A percentile compares a stretch with the other conserved stretches of the same genome.
Conservation (phyloP, 768 basidiomycete genomes). For the Amanita polypyramis region DNA sequence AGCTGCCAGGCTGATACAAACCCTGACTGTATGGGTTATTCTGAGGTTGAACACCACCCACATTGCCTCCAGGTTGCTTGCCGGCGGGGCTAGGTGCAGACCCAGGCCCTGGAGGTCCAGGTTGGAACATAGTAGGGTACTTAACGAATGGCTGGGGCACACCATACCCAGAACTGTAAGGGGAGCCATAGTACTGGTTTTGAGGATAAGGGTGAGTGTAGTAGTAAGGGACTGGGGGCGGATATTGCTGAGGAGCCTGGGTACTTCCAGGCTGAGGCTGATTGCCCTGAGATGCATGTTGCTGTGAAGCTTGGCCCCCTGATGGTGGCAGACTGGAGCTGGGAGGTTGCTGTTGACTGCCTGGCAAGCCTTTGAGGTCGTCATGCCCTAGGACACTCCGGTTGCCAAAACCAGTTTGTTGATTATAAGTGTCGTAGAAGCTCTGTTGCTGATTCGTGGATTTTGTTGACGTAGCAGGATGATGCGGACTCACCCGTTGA, state of each 20-base stretch:
- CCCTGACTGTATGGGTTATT: constrained; percentile 53
- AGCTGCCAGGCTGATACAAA: constrained; percentile 48
- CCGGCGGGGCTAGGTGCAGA: constrained; percentile 52
- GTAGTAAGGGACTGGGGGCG: constrained; percentile 49
- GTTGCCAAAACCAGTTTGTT: constrained; percentile 52
- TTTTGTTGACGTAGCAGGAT: constrained; percentile 1
- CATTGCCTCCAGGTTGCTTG: constrained; percentile 53
- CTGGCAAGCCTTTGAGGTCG: constrained; percentile 62
- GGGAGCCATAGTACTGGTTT: constrained; percentile 66
- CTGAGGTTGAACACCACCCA: constrained; percentile 33
- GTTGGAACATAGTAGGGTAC: constrained; percentile 69
- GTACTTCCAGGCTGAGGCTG: constrained; percentile 52
- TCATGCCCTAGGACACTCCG: constrained; percentile 53
- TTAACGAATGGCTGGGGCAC: constrained; percentile 68
- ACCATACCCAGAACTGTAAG: constrained; percentile 45
- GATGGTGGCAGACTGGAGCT: constrained; percentile 40
- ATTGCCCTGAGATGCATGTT: constrained; percentile 38
- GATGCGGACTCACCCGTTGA: constrained; percentile 41
- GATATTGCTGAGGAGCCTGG: constrained; percentile 61
- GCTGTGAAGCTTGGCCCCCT: constrained; percentile 43
- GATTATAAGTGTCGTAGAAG: constrained; percentile 69
- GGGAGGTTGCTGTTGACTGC: constrained; percentile 43
- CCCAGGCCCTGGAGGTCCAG: constrained; percentile 58
- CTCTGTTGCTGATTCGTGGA: constrained; percentile 31
- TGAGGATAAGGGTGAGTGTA: constrained; percentile 65